Evolutionary conservation across 208 protist genomes (phyloP), one percentile per base, ranked within the genome.

Genomic region (Acanthamoeba triangularis): DNA sequence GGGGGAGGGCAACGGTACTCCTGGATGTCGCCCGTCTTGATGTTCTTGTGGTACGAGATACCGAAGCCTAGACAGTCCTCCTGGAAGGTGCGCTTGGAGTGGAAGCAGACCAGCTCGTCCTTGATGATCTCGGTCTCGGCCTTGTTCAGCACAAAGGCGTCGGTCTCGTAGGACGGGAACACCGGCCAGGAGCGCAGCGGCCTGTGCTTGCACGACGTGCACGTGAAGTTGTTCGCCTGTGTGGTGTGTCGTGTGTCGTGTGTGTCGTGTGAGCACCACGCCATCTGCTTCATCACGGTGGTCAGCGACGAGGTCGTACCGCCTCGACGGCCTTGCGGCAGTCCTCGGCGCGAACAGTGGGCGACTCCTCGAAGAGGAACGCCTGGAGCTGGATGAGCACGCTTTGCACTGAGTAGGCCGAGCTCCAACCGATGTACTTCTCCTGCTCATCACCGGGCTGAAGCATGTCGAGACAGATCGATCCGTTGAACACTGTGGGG

Each of bases 31-130:
- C 56, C 84, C 59, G 84, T 90, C 88, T 78, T 94, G 88, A 94
- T 72, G 88, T 94, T 94, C 65, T 94, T 94, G 35, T 72, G 56
- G 65, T 80, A 94, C 13, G 44, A 63, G 23, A 94, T 94, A 33
- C 88, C 88, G 30, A 94, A 94, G 54, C 88, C 88, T 23, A 94
- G 65, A 30, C 88, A 94, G 44, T 94, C 88, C 88, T 94, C 88
- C 67, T 80, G 44, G 65, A 94, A 94, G 5, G 63, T 80, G 44
- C 88, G 56, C 67, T 94, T 94, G n/a, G 88, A 94, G 47, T 94
- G 88, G 67, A 94, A 94, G 88, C 88, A 94, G 16, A 94, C n/a
- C 56, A 94, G 28, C 67, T 94, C 88, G 2, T 94, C 88, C 84
- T 94, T 94, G 49, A 78, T 94, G 67, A 94, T 72, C 65, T 94